These are phyloP conservation scores for Ophiostoma triangulosporum DNA, from an alignment of 2,329 filamentous ascomycete species.

Conservation along the genomic window DNA sequence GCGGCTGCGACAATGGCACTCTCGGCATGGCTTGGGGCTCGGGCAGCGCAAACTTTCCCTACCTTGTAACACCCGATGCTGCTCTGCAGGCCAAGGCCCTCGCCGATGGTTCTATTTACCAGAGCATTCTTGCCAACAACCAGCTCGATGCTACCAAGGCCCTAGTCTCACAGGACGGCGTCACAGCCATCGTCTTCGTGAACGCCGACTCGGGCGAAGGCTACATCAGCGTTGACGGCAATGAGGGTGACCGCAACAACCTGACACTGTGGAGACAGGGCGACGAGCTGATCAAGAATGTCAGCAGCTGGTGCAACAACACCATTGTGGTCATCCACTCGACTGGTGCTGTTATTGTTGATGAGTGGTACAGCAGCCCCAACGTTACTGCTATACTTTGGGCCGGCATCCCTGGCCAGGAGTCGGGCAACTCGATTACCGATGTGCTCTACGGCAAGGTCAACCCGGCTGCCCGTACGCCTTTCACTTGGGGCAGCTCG, in stretches of 20 bases:
- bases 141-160: slow-evolving; percentile 45
- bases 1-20: slow-evolving; percentile 45
- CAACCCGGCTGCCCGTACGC: slow-evolving; percentile 63
- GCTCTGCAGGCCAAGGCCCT: slow-evolving; percentile 52
- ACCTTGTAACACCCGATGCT: slow-evolving; percentile 59
- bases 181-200: slow-evolving; percentile 73
- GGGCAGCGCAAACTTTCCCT: slow-evolving; percentile 60
- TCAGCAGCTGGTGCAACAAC: slow-evolving; percentile 67
- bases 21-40: slow-evolving; percentile 71
- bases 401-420: slow-evolving; percentile 70
- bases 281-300: slow-evolving; percentile 67
- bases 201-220: slow-evolving; percentile 81
- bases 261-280: slow-evolving; percentile 78
- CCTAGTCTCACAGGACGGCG: slow-evolving; percentile 48
- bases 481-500: slow-evolving; percentile 65
- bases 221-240: slow-evolving; percentile 70
- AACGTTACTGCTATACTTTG: slow-evolving; percentile 78
- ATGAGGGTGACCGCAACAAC: slow-evolving; percentile 82
- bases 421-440: slow-evolving; percentile 65
- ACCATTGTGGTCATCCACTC: slow-evolving; percentile 88
- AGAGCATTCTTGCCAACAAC: slow-evolving; percentile 55
- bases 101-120: slow-evolving; percentile 43
- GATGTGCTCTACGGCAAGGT: slow-evolving; percentile 74
- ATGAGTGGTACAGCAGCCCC: slow-evolving; percentile 57
- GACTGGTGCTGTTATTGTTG: slow-evolving; percentile 63